Base-by-base conservation (phyloP, 108 stramenopile genomes). In the Schizochytrium sp. region DNA sequence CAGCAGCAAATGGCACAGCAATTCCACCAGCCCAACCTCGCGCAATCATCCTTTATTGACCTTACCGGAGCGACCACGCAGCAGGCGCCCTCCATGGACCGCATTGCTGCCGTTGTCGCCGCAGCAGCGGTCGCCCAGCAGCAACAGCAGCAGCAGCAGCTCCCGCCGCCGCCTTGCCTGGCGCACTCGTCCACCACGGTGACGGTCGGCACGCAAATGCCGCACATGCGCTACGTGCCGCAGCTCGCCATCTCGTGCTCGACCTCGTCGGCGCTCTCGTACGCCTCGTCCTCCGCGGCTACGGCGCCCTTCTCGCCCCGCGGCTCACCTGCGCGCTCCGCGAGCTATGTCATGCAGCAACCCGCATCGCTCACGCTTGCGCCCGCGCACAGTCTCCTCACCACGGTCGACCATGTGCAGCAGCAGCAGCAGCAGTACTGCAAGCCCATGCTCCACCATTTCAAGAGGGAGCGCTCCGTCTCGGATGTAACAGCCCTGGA, bases 201-300 rank as follows among this genome's bases (percentile, higher is more conserved):
- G 14, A 69, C 63, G 34, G 34, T 69, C 41, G 63, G 63, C 63
- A 69, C 63, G 34, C 41, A 28, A 18, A 69, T 69, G 63, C 63
- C 63, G 63, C 63, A 69, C 63, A 69, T 69, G 63, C 8, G 63
- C 14, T 69, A 41, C 0, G 63, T 69, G 63, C 63, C 63, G 19
- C 45, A 83, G 48, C 23, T 83, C 6, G 45, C 76, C 76, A 83
- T 83, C 76, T 83, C 76, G n/a, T 83, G 76, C 76, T 83, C 76
- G n/a, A 53, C 76, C 51, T 83, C 76, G 51, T 83, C 76, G 45
- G 51, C 76, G n/a, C 76, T 83, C 25, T 83, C 76, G 6, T 83
- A 83, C 28, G 45, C 76, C 16, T 83, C 76, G 10, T 83, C 76
- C 18, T 47, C 48, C 8, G 76, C 76, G 10, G 76, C 76, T 4